These are phyloP conservation scores for Cyphellophora europaea DNA, from an alignment of 2,329 filamentous ascomycete genomes.

Conservation along the genomic window DNA sequence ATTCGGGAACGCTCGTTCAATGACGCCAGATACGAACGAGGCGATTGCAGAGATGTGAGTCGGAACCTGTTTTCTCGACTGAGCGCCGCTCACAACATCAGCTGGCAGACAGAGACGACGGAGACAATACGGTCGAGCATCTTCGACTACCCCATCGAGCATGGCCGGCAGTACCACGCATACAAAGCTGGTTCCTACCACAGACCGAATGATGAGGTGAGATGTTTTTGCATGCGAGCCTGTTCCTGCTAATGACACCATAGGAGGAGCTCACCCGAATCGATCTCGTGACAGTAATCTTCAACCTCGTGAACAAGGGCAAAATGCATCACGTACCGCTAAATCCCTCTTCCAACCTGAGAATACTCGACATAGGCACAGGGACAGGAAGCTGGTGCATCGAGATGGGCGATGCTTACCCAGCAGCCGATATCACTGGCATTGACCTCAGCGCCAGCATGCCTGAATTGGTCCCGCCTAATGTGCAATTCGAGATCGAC, in stretches of 20 bases:
- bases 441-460: slow-evolving; percentile 21
- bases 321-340: slow-evolving; percentile 23
- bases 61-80: too few relatives aligned
- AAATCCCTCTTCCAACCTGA: slow-evolving; percentile 23
- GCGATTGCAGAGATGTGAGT: too few relatives aligned
- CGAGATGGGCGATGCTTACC: slow-evolving; percentile 25
- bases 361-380: slow-evolving; percentile 8
- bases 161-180: slow-evolving; percentile 8
- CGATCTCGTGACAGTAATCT: slow-evolving; percentile 20
- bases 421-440: slow-evolving; percentile 14
- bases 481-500: slow-evolving; percentile 48
- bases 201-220: neutral
- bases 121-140: slow-evolving; percentile 7
- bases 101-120: neutral
- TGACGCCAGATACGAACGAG: too few relatives aligned
- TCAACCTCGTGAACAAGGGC: slow-evolving; percentile 12
- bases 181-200: neutral
- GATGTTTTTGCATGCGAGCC: too few relatives aligned
- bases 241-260: slow-evolving; percentile 2
- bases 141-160: slow-evolving; percentile 8
- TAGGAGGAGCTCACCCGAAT: slow-evolving; percentile 28
- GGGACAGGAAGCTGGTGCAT: slow-evolving; percentile 12
- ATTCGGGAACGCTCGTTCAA: too few relatives aligned
- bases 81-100: too few relatives aligned
- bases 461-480: slow-evolving; percentile 39